Evolutionary conservation across 2,329 filamentous ascomycete species (phyloP), one percentile per base, ranked within the genome.

Genomic region (Xylaria sp.): DNA sequence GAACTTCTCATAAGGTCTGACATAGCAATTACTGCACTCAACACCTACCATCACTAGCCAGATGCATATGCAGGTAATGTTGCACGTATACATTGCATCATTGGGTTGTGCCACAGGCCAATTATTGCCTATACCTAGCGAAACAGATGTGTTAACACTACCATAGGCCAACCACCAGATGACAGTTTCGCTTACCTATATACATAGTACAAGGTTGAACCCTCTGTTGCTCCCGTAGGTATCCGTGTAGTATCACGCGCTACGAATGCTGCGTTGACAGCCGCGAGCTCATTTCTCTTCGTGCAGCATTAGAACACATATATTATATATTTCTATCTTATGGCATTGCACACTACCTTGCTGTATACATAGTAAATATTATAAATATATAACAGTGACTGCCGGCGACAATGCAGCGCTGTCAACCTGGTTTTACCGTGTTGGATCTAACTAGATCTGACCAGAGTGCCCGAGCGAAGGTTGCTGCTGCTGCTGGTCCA

Each of bases 401-500:
- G 21, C 40, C 35, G n/a, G 18, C 8, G 18, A 21, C 6, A 21
- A 8, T 32, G 5, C 51, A n/a, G 16, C 5, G 10, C 18, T 32
- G 48, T n/a, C 25, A 40, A 44, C 55, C 37, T 29, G 55, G 37
- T 44, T 58, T 58, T 58, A 27, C 37, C 27, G 4, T 27, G 8
- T 27, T 27, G 55, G 37, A 58, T 58, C 40, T 44, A 16, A 27
- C 32, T 35, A 9, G 47, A 50, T 23, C 37, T 23, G 21, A 50
- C 21, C 8, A 53, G 10, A 58, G 37, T 44, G 55, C 37, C 37
- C 21, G 40, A 42, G 35, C 40, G 35, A 51, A 21, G 10, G 55
- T n/a, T n/a, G n/a, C n/a, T n/a, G n/a, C n/a, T n/a, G n/a, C 44
- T 65, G 9, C 51, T 66, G 59, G 63, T 54, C 42, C 62, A 53